Evolutionary conservation across 2,329 filamentous ascomycete genomes (phyloP), one percentile per base, ranked within the genome.

Genomic region (Scytalidium sp.): DNA sequence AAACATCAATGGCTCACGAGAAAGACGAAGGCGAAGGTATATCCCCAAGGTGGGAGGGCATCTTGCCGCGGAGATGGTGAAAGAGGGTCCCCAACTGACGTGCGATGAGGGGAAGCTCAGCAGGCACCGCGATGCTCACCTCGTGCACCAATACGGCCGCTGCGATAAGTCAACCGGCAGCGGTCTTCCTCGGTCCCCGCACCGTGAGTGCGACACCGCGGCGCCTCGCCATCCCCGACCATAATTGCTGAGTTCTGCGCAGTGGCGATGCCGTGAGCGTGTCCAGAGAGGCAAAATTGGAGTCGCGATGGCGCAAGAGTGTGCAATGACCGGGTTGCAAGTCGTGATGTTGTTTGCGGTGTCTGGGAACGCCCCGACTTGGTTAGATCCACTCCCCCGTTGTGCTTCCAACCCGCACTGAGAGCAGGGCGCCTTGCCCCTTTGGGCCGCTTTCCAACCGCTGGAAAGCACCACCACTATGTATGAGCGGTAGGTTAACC

Each of bases 261-360:
- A 36, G 32, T 36, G 32, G 32, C 32, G 45, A 47, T 41, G 45
- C 45, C n/a, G 45, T 47, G 21, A 20, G 45, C 17, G 45, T 47
- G 11, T 23, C 42, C 13, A 21, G 45, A 25, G 45, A 47, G 42
- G 20, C 36, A 2, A 25, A 58, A 70, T 36, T 36, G 32, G 32
- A 36, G 32, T 36, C 32, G 32, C 32, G 32, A 36, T 36, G 13
- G 32, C 32, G 32, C 32, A 36, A 36, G 32, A 36, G 32, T 36
- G 32, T 36, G 32, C 32, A 36, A 36, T 36, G 17, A 36, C 32
- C 32, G 17, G 32, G 32, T 36, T 36, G 32, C 32, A 36, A 36
- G 32, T 36, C 32, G 32, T 36, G 32, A 36, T 36, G 32, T 15
- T n/a, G 13, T 27, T n/a, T 5, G 17, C 5, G 4, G 32, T 36